Evolutionary conservation across 1,284 basidiomycete species (phyloP).

Genomic region (Cryptococcus jaspeensis): DNA sequence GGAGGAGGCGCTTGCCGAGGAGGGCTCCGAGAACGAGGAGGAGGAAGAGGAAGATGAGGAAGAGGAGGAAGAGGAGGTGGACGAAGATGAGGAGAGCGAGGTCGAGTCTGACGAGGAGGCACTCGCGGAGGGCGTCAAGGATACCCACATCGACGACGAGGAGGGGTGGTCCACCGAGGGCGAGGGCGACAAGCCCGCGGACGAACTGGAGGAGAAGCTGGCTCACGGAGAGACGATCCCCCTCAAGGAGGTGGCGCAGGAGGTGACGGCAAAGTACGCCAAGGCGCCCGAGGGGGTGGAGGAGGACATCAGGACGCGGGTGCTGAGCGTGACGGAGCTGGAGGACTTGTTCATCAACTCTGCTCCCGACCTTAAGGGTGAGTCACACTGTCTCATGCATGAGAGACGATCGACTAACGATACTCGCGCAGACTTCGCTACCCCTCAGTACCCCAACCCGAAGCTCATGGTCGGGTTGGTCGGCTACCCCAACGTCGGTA

Average conservation of each 20-base stretch:
- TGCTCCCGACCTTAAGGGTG: conserved; percentile 75
- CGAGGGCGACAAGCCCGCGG: conserved; percentile 50
- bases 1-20: conserved; percentile 13
- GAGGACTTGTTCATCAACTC: conserved; percentile 77
- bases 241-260: conserved; percentile 49
- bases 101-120: conserved; percentile 20
- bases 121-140: conserved; percentile 28
- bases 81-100: conserved; percentile 32
- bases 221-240: conserved; percentile 42
- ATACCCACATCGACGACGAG: conserved; percentile 58
- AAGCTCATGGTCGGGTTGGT: conserved; percentile 70
- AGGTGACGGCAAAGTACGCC: conserved; percentile 26
- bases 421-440: conserved; percentile 60
- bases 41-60: conserved; percentile 27
- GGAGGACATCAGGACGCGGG: conserved; percentile 68
- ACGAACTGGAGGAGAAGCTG: conserved; percentile 28
- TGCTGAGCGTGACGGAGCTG: conserved; percentile 84
- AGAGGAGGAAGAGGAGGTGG: conserved; percentile 37
- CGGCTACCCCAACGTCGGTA: conserved; percentile 64
- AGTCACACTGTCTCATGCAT: conserved; percentile 25
- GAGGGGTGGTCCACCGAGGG: conserved; percentile 53
- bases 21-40: conserved; percentile 25
- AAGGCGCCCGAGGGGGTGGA: conserved; percentile 47
- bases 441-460: conserved; percentile 60
- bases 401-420: background rate